phyloP scores from a whole-genome alignment of 306 rosid species.

The Medicago arabica region DNA sequence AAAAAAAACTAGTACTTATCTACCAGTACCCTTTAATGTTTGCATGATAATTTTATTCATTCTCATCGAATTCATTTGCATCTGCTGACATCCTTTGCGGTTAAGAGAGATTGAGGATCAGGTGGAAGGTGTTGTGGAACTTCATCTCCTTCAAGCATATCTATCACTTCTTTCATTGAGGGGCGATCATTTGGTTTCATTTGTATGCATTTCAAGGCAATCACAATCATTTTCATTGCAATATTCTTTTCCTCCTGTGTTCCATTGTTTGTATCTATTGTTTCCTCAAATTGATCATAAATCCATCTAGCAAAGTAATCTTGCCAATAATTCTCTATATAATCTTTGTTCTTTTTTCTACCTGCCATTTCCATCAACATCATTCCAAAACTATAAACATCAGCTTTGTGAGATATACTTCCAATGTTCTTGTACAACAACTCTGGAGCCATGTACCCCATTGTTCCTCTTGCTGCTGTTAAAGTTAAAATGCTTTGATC shows the following conservation, averaged over 20 bases:
- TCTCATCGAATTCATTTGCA: neutral
- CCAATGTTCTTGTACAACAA: neutral
- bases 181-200: conserved; percentile 26
- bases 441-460: conserved; percentile 2
- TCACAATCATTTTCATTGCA: conserved; percentile 31
- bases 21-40: neutral
- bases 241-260: conserved; percentile 29
- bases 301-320: conserved; percentile 15
- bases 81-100: neutral
- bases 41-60: neutral
- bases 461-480: conserved; percentile 23
- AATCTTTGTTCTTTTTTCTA: conserved; percentile 3
- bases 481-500: conserved; percentile 27
- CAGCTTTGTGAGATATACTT: neutral
- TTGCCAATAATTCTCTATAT: conserved; percentile 20
- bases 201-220: conserved; percentile 27
- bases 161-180: conserved; percentile 33
- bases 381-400: neutral
- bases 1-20: neutral
- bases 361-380: conserved; percentile 30
- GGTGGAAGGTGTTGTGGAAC: conserved; percentile 5
- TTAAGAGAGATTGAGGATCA: neutral
- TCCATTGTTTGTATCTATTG: conserved; percentile 5
- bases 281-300: conserved; percentile 37
- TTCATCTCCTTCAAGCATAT: conserved; percentile 26